Conservation (phyloP, 257 asterid species). For the Capsicum pubescens region DNA sequence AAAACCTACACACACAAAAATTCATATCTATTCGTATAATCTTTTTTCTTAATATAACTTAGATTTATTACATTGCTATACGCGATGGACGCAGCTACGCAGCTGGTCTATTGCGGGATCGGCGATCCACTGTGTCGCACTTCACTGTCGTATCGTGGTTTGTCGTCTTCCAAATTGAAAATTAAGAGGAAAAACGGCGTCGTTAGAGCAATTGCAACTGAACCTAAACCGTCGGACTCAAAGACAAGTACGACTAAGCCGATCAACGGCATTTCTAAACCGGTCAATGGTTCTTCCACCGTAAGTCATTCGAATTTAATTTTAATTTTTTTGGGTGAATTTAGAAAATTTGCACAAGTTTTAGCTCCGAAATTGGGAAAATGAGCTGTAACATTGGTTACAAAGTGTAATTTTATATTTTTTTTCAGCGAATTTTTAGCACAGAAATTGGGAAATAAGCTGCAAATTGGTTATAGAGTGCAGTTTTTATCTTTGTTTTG, state of each 20-base stretch:
- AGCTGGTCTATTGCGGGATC: slow-evolving; percentile 76
- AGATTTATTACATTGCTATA: too few relatives aligned
- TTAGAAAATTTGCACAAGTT: too few relatives aligned
- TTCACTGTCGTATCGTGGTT: slow-evolving; percentile 32
- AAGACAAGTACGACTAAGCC: slow-evolving; percentile 40
- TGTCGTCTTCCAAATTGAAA: slow-evolving; percentile 27
- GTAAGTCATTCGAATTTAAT: slow-evolving; percentile 44
- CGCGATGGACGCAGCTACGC: slow-evolving; percentile 86
- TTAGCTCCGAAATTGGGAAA: not conserved
- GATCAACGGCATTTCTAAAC: slow-evolving; percentile 27
- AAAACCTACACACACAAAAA: not conserved
- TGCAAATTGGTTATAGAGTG: too few relatives aligned
- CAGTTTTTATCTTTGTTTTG: too few relatives aligned
- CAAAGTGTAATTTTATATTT: not conserved
- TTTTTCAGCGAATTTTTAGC: too few relatives aligned
- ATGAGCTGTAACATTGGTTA: not conserved
- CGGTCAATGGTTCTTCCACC: slow-evolving; percentile 70
- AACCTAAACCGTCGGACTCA: slow-evolving; percentile 69
- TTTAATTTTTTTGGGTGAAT: not conserved
- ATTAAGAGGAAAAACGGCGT: slow-evolving; percentile 48
- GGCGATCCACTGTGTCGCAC: slow-evolving; percentile 52
- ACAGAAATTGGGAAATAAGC: too few relatives aligned
- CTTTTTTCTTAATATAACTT: not conserved
- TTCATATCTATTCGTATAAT: not conserved
- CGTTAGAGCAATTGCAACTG: slow-evolving; percentile 82